Percentiles rank a stretch among this genome's conserved stretches.
phyloP scores from a whole-genome alignment of 306 rosid genomes.

The Rosa chinensis region DNA sequence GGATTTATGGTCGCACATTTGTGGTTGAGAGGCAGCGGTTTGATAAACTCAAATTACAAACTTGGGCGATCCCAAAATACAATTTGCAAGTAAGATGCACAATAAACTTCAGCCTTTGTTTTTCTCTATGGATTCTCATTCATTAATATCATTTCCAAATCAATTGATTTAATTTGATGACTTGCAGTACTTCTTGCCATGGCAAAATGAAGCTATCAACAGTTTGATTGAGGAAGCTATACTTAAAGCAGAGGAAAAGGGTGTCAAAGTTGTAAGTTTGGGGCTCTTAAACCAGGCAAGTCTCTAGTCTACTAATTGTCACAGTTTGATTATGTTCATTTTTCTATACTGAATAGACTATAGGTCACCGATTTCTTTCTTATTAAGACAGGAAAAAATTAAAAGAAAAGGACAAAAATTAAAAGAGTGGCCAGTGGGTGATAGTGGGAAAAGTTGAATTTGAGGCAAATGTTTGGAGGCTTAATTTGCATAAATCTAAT shows the following conservation, averaged over 20 bases:
- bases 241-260: conserved; percentile 37
- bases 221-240: conserved; percentile 41
- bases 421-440: too few relatives aligned
- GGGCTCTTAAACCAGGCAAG: conserved; percentile 46
- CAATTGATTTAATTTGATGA: background rate
- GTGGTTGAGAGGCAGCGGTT: conserved; percentile 46
- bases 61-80: conserved; percentile 66
- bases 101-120: background rate
- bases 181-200: conserved; percentile 28
- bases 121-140: background rate
- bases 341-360: too few relatives aligned
- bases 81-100: conserved; percentile 45
- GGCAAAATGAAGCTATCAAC: conserved; percentile 37
- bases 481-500: too few relatives aligned
- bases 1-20: conserved; percentile 46
- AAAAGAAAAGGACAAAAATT: too few relatives aligned
- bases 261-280: conserved; percentile 36
- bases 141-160: background rate
- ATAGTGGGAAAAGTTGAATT: too few relatives aligned
- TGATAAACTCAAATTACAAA: conserved; percentile 47
- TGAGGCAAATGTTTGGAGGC: too few relatives aligned
- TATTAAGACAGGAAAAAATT: too few relatives aligned
- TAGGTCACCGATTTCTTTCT: too few relatives aligned
- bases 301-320: background rate
- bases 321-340: background rate